These are phyloP conservation scores for Zygotorulaspora mrakii DNA, from an alignment of 1,139 yeast species.

Conservation along the genomic window DNA sequence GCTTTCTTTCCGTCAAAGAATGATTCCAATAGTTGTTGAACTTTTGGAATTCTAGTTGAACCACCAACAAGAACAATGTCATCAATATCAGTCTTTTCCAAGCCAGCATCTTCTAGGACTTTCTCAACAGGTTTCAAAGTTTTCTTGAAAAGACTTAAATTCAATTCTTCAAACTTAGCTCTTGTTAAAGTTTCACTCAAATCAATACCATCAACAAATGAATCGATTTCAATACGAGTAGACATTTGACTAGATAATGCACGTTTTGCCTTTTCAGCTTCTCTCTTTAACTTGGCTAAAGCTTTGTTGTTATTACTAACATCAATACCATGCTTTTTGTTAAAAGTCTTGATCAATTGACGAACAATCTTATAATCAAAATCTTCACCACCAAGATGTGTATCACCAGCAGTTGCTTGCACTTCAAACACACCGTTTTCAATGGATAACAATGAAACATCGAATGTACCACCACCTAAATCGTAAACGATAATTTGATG, in stretches of 20 bases:
- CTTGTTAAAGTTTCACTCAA: constrained; percentile 88
- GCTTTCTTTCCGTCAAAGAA: constrained; percentile 92
- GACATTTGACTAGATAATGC: constrained; percentile 78
- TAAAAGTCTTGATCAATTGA: constrained; percentile 79
- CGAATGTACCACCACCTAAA: constrained; percentile 96
- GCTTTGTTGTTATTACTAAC: constrained; percentile 72
- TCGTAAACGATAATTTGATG: constrained; percentile 90
- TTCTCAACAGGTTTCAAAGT: constrained; percentile 91
- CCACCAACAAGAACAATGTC: constrained; percentile 96
- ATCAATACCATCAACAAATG: constrained; percentile 93
- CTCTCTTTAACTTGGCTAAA: constrained; percentile 86
- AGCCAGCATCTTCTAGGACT: constrained; percentile 84
- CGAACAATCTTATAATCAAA: constrained; percentile 86
- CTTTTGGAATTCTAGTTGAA: constrained; percentile 97
- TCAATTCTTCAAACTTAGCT: constrained; percentile 93
- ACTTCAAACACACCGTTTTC: constrained; percentile 95
- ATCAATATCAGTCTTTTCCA: constrained; percentile 76
- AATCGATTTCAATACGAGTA: constrained; percentile 87
- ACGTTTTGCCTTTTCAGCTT: constrained; percentile 96
- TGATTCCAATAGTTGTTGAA: constrained; percentile 81
- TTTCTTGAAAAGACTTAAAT: constrained; percentile 80
- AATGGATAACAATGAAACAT: constrained; percentile 81
- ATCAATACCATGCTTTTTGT: constrained; percentile 83
- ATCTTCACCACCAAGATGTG: constrained; percentile 97
- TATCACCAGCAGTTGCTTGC: constrained; percentile 92